Evolutionary conservation across 495 filamentous ascomycete genomes (phyloP), one percentile per base, ranked within the genome.

Genomic region (Penicillium coprophilum): DNA sequence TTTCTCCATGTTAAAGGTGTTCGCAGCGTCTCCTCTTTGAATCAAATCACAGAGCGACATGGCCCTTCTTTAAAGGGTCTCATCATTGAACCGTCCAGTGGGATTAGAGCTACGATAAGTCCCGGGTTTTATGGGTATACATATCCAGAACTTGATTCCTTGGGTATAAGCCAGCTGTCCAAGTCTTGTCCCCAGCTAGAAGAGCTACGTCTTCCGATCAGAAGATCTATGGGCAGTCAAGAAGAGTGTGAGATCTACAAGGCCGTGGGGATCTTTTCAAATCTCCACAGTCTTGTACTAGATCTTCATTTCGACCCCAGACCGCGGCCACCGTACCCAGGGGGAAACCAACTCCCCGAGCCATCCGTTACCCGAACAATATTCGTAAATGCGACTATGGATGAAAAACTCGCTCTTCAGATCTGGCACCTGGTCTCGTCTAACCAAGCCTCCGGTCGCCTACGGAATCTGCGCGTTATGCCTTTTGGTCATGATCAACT

Each of bases 1-100:
- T 63, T 50, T 36, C 48, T 63, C 11, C 9, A 34, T 21, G 0
- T 63, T 6, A 5, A 21, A 3, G 31, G 21, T 7, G 9, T 63
- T 31, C 53, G 51, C 21, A 44, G 13, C 3, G 13, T 31, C 12
- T 11, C 17, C 5, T 46, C 17, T 19, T 32, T 65, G 5, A 19
- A 43, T 21, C 12, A 24, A 5, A 58, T 66, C 3, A n/a, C 57
- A 10, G 39, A 55, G 43, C 36, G 44, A 1, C 59, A 65, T 24
- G 54, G 63, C 1, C 19, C 20, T 11, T 46, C 63, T 23, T 40
- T 62, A n/a, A 48, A 55, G 21, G 59, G 59, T 1, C 32, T 65
- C 19, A 46, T 46, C 4, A 17, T 64, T 23, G 45, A 41, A 19
- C 45, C 50, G 8, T 54, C 3, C 39, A 45, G 4, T 2, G 0